phyloP scores from a whole-genome alignment of 2,329 filamentous ascomycete species.

The Neonectria punicea region DNA sequence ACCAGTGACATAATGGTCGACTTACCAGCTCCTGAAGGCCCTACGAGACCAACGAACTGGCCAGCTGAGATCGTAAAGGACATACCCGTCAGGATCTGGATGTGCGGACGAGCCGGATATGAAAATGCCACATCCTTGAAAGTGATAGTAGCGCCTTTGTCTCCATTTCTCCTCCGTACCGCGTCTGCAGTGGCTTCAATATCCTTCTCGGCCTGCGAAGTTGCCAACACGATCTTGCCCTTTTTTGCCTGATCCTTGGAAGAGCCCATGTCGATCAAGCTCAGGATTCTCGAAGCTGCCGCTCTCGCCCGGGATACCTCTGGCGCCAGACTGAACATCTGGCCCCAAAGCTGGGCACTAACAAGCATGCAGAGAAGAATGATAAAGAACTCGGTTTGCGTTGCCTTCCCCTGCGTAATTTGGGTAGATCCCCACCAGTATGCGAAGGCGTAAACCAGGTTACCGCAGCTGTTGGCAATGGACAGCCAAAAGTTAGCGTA shows the following conservation, averaged over 20 bases:
- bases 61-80: constrained; percentile 67
- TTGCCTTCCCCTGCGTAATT: constrained; percentile 73
- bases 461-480: constrained; percentile 68
- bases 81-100: constrained; percentile 65
- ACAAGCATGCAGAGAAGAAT: constrained; percentile 78
- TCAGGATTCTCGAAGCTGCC: constrained; percentile 68
- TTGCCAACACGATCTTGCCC: constrained; percentile 21
- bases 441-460: constrained; percentile 77
- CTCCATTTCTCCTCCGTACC: constrained; percentile 33
- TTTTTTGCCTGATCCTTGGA: constrained; percentile 35
- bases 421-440: constrained; percentile 84
- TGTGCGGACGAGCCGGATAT: constrained; percentile 71
- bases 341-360: constrained; percentile 77
- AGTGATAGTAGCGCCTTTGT: constrained; percentile 57
- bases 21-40: constrained; percentile 74
- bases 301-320: constrained; percentile 75
- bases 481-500: constrained; percentile 70
- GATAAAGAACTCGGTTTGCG: constrained; percentile 77
- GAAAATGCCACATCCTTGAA: constrained; percentile 72
- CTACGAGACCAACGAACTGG: constrained; percentile 72
- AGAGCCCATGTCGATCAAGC: constrained; percentile 58
- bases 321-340: constrained; percentile 79
- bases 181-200: constrained; percentile 52
- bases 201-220: constrained; percentile 44
- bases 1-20: constrained; percentile 70